phyloP scores from a whole-genome alignment of 1,284 basidiomycete genomes.

The Meripilus lineatus region DNA sequence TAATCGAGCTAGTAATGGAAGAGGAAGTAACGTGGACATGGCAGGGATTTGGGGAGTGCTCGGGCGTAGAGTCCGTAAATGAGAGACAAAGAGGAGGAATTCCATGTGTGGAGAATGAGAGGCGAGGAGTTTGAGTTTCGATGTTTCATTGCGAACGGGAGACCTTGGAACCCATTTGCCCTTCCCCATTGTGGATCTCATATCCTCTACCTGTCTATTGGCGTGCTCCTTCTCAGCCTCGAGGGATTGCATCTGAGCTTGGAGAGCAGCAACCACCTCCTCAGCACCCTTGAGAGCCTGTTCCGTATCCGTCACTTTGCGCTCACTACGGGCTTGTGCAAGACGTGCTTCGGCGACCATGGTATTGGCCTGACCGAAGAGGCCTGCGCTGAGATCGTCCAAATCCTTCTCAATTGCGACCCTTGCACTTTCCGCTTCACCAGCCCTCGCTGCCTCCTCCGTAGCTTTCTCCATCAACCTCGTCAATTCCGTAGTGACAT shows the following conservation, averaged over 20 bases:
- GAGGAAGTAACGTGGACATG: conserved; percentile 66
- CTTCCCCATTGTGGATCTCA: conserved; percentile 52
- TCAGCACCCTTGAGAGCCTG: conserved; percentile 79
- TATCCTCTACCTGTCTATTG: conserved; percentile 45
- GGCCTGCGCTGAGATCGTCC: conserved; percentile 86
- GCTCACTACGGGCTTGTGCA: conserved; percentile 70
- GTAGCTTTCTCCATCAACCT: conserved; percentile 92
- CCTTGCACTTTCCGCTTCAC: conserved; percentile 84
- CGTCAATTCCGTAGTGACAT: conserved; percentile 90
- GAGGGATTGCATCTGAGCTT: conserved; percentile 77
- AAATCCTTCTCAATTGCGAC: conserved; percentile 84
- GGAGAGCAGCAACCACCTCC: conserved; percentile 81
- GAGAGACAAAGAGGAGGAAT: conserved; percentile 77
- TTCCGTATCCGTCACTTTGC: conserved; percentile 80
- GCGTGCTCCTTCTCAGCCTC: conserved; percentile 59
- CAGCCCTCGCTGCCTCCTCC: conserved; percentile 88
- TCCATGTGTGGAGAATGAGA: conserved; percentile 82
- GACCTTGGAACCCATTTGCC: conserved; percentile 62
- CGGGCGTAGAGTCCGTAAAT: conserved; percentile 73
- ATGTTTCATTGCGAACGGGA: conserved; percentile 9
- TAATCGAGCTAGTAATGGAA: conserved; percentile 83
- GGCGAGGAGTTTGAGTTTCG: conserved; percentile 46
- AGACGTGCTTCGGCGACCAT: conserved; percentile 94
- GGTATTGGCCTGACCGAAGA: conserved; percentile 86
- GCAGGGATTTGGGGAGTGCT: conserved; percentile 52